Conservation (phyloP, 2,329 filamentous ascomycete genomes). For the Fusarium nisikadoi region DNA sequence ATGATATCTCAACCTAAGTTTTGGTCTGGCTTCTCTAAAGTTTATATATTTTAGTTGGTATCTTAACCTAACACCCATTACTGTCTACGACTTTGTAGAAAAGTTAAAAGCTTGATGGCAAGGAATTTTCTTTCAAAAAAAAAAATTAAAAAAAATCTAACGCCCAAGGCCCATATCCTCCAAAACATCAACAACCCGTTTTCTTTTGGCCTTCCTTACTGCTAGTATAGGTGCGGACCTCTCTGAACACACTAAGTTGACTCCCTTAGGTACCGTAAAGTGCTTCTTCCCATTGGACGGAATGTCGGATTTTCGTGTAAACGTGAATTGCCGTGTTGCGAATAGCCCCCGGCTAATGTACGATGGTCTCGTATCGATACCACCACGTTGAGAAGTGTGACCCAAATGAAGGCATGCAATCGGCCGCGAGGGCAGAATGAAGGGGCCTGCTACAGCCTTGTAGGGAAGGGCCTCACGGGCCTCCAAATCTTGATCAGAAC, state of each 20-base stretch:
- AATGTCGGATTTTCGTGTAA: slow-evolving; percentile 42
- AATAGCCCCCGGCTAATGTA: slow-evolving; percentile 52
- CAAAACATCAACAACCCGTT: slow-evolving; percentile 50
- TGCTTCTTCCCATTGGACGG: neutral
- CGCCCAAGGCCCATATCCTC: slow-evolving; percentile 35
- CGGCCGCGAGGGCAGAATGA: slow-evolving; percentile 53
- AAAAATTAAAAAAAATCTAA: neutral
- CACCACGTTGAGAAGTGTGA: slow-evolving; percentile 48
- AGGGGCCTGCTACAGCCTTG: slow-evolving; percentile 50
- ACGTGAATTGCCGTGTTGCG: slow-evolving; percentile 48
- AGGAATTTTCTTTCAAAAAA: no score
- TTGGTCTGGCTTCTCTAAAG: no score
- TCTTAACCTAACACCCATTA: no score
- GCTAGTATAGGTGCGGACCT: slow-evolving; percentile 31
- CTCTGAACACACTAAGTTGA: slow-evolving; percentile 25
- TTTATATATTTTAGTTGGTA: no score
- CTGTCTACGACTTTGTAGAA: no score
- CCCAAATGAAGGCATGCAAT: slow-evolving; percentile 53
- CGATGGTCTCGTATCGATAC: slow-evolving; percentile 49
- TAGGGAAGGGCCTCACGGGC: slow-evolving; percentile 24
- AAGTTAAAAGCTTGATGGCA: no score
- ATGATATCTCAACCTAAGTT: no score
- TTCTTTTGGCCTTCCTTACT: slow-evolving; percentile 48
- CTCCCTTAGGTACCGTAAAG: slow-evolving; percentile 15
- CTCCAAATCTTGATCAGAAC: slow-evolving; percentile 49